Percentiles rank a stretch among this genome's conserved stretches.
These are phyloP conservation scores for Geopyxis carbonaria DNA, from an alignment of 495 filamentous ascomycete species.

Conservation along the genomic window DNA sequence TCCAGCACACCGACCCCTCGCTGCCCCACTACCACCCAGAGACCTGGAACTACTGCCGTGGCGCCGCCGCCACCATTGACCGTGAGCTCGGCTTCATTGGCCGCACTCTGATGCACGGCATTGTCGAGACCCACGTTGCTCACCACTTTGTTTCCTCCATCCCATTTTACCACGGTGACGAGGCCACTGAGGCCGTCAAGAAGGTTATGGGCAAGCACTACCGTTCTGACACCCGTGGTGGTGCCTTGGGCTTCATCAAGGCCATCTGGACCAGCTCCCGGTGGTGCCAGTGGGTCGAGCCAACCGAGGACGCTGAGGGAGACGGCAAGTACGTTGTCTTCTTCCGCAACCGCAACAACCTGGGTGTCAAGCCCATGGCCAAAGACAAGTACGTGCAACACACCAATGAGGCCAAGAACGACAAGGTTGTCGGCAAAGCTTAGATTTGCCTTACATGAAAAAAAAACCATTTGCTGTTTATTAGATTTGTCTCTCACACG, in stretches of 20 bases:
- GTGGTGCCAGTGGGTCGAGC: slow-evolving; percentile 61
- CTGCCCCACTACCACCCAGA: slow-evolving; percentile 67
- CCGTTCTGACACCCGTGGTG: slow-evolving; percentile 44
- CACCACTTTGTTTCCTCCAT: slow-evolving; percentile 77
- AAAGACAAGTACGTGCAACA: slow-evolving; percentile 7
- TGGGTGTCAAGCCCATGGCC: slow-evolving; percentile 41
- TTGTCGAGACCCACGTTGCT: slow-evolving; percentile 81
- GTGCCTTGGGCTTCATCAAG: slow-evolving; percentile 47
- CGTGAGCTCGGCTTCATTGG: slow-evolving; percentile 82
- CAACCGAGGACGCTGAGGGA: slow-evolving; percentile 45
- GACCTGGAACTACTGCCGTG: slow-evolving; percentile 71
- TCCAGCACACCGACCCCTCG: slow-evolving; percentile 76
- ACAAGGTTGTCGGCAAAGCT: slow-evolving; percentile 1
- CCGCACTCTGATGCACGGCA: slow-evolving; percentile 70
- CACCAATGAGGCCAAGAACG: slow-evolving; percentile 3
- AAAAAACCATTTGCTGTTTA: too few species aligned
- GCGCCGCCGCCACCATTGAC: slow-evolving; percentile 73
- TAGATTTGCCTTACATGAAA: too few species aligned
- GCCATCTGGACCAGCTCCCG: slow-evolving; percentile 48
- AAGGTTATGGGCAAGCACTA: slow-evolving; percentile 70
- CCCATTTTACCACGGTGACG: slow-evolving; percentile 81
- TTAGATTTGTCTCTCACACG: too few species aligned
- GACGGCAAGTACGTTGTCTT: slow-evolving; percentile 49
- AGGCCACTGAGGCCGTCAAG: slow-evolving; percentile 71
- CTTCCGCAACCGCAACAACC: slow-evolving; percentile 61